Base-by-base conservation (phyloP, 225 moss, liverwort and hornwort species). In the Pseudoscleropodium purum region DNA sequence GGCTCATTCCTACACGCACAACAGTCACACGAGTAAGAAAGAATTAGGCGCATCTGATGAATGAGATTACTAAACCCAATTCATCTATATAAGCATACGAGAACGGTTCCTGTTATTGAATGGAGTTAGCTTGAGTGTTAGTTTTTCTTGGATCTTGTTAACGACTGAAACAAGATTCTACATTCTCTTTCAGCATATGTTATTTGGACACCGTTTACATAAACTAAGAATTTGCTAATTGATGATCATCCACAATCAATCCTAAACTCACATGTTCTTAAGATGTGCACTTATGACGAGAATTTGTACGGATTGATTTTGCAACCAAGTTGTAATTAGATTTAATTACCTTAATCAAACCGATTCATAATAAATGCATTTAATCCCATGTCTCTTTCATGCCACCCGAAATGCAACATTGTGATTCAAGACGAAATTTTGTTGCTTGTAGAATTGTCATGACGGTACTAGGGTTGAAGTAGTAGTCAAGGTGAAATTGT, bases 1-100 rank as follows among this genome's bases (percentile, higher is more conserved):
- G 97, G 98, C 75, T 95, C 92, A 66, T 95, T 94, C 72, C 98
- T 98, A 88, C 86, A 85, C 57, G 39, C 81, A 81, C 66, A 85
- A 52, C 15, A 64, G 31, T 27, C 72, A 33, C 61, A 74, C 17
- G 19, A 72, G 11, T 59, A 51, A 52, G 13, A 67, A 76, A 57
- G 57, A 57, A 57, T 13, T 69, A 30, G 80, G 84, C 75, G 59
- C 63, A 64, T 31, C 12, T 18, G 54, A n/a, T n/a, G n/a, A 67
- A 54, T 30, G 26, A 26, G 36, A 51, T 49, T 36, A 83, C 51
- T 16, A 65, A 60, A 36, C 83, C 63, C 5, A 37, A 82, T 34
- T 34, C 34, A 47, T 34, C 8, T 41, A 14, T 29, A 61, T 5
- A 13, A 61, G 61, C 41, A 39, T 12, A 20, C 31, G 61, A 43